Evolutionary conservation across 2,329 filamentous ascomycete genomes (phyloP).

Genomic region (Fusarium hainanense): DNA sequence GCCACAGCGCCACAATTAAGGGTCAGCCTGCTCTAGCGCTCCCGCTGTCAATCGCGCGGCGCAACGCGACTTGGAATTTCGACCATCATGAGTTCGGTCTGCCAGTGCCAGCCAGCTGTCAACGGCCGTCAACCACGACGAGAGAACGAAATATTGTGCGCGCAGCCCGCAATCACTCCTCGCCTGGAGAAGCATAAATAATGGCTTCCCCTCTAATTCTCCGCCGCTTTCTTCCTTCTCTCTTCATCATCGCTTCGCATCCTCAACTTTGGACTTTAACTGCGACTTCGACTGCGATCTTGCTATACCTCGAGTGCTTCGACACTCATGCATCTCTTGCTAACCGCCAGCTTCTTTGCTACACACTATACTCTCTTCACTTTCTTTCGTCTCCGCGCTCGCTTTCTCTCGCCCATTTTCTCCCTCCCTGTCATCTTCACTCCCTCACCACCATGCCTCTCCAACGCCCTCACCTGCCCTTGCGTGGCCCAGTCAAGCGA

Average conservation of each 20-base stretch:
- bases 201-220: constrained; percentile 1
- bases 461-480: background rate
- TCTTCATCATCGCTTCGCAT: constrained; percentile 7
- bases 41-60: background rate
- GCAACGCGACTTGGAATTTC: constrained; percentile 16
- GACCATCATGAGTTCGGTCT: background rate
- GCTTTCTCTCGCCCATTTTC: background rate
- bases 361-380: background rate
- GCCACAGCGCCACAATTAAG: constrained; percentile 32
- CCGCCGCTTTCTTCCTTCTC: background rate
- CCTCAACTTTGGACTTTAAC: constrained; percentile 7
- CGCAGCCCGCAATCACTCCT: background rate
- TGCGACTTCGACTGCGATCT: background rate
- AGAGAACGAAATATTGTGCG: too few relatives aligned
- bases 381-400: background rate
- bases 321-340: constrained; percentile 5
- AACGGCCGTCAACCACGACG: background rate
- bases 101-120: background rate
- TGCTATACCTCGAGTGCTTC: constrained; percentile 21
- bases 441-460: background rate
- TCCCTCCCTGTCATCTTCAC: background rate
- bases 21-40: constrained; percentile 34
- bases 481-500: constrained; percentile 6
- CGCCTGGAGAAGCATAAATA: constrained; percentile 11
- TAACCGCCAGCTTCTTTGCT: background rate